Evolutionary conservation across 140 eudicot species (phyloP).

Genomic region (Senecio squalidus): DNA sequence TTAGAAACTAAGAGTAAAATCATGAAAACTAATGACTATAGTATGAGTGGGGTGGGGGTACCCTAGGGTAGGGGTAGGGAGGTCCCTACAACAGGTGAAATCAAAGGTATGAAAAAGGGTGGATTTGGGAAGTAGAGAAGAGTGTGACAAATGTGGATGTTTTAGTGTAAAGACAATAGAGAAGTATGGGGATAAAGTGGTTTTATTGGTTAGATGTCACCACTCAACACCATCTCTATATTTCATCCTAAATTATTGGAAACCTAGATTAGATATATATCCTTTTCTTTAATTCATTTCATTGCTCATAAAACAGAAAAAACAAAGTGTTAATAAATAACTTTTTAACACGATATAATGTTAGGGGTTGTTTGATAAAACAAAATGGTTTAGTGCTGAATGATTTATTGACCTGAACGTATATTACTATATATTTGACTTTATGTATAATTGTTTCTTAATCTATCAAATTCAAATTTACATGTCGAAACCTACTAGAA

Average conservation of each 20-base stretch:
- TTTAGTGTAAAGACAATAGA: conserved; percentile 26
- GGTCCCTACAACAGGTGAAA: conserved; percentile 39
- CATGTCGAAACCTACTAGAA: no score
- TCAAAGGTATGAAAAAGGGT: conserved; percentile 26
- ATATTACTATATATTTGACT: no score
- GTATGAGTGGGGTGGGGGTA: conserved; percentile 10
- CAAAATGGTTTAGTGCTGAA: no score
- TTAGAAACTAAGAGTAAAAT: no score
- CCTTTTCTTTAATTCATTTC: conserved; percentile 9
- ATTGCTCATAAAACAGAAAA: background rate
- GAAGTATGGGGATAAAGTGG: conserved; percentile 33
- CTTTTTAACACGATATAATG: no score
- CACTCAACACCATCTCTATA: conserved; percentile 26
- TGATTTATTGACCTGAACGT: no score
- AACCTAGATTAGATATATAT: conserved; percentile 17
- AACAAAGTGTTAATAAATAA: background rate
- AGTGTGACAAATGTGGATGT: conserved; percentile 19
- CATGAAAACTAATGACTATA: no score
- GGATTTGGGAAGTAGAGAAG: conserved; percentile 22
- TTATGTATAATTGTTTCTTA: no score
- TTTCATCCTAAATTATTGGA: conserved; percentile 17
- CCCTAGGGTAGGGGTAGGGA: conserved; percentile 7
- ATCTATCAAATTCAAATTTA: no score
- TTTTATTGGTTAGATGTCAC: conserved; percentile 29
- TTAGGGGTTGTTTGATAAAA: no score